Evolutionary conservation across 1,284 basidiomycete species (phyloP), one percentile per base, ranked within the genome.

Genomic region (Phellopilus nigrolimitatus): DNA sequence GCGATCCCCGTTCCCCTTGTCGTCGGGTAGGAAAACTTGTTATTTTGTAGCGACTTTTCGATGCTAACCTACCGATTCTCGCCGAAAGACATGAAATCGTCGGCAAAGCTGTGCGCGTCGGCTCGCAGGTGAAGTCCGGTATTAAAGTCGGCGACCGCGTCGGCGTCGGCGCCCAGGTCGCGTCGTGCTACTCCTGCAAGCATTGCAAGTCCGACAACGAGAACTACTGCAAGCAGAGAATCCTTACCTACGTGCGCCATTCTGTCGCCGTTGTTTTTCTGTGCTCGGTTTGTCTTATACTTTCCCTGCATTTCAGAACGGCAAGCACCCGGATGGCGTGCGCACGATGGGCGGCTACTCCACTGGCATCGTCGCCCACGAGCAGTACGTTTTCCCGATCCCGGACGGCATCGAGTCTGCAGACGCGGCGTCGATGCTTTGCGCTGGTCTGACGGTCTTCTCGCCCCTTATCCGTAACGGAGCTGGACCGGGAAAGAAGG

Each of bases 361-460:
- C 3, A 82, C 78, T 28, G 76, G 74, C 56, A 78, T 85, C 55
- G 78, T 84, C 42, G 81, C 78, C 0, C 76, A 85, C 58, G 73
- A 86, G 60, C 76, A 74, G 55, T 88, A 83, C 62, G 83, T 84
- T 37, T 86, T 88, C 68, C 74, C 76, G 8, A 78, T 90, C 49
- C 85, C 86, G 0, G 76, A 84, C 2, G 70, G 60, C 8, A 64
- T 88, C 50, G 65, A 73, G 28, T 73, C 76, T 2, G 75, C 76
- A 52, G 65, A 79, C 53, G 82, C 68, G 10, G 68, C 68, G 0
- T 70, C 75, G 4, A 76, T 79, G 75, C 63, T 82, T 24, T 87
- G 84, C 61, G 84, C 72, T 4, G 84, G 84, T 45, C 64, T 87
- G 22, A 87, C 84, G 5, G 75, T 81, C 34, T 86, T 72, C 69